Conservation (phyloP, 306 rosid species). For the Medicago lupulina region DNA sequence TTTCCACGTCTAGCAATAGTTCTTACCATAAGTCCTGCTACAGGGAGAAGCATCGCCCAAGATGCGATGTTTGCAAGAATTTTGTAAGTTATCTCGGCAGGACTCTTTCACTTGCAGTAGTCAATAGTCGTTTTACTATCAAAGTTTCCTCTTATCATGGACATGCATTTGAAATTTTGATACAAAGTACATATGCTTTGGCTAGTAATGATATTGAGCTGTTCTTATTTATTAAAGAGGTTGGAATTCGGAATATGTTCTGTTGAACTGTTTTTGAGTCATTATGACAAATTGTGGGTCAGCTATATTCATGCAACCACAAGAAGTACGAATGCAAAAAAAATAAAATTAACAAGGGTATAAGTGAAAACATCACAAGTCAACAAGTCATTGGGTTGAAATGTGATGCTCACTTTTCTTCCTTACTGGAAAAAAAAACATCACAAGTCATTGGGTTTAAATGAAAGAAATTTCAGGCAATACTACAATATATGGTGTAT, state of each 20-base stretch:
- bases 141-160: slow-evolving; percentile 24
- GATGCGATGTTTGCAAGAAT: slow-evolving; percentile 90
- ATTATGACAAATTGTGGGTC: too few relatives aligned
- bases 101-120: slow-evolving; percentile 32
- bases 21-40: slow-evolving; percentile 93
- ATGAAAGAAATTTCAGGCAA: too few relatives aligned
- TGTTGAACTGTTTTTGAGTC: too few relatives aligned
- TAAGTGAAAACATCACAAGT: neutral
- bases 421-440: too few relatives aligned
- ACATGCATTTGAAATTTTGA: slow-evolving; percentile 15
- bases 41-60: slow-evolving; percentile 85
- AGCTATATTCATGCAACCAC: neutral
- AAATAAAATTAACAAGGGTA: neutral
- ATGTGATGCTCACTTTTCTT: slow-evolving; percentile 1
- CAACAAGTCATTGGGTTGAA: neutral
- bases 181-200: slow-evolving; percentile 22
- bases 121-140: neutral
- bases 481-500: too few relatives aligned
- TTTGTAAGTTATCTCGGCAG: slow-evolving; percentile 69
- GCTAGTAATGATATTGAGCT: slow-evolving; percentile 28
- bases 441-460: too few relatives aligned
- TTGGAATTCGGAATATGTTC: too few relatives aligned
- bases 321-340: neutral
- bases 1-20: slow-evolving; percentile 74
- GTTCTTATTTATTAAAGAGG: too few relatives aligned